phyloP scores from a whole-genome alignment of 352 stramenopile species.

The Phytophthora ohioensis region DNA sequence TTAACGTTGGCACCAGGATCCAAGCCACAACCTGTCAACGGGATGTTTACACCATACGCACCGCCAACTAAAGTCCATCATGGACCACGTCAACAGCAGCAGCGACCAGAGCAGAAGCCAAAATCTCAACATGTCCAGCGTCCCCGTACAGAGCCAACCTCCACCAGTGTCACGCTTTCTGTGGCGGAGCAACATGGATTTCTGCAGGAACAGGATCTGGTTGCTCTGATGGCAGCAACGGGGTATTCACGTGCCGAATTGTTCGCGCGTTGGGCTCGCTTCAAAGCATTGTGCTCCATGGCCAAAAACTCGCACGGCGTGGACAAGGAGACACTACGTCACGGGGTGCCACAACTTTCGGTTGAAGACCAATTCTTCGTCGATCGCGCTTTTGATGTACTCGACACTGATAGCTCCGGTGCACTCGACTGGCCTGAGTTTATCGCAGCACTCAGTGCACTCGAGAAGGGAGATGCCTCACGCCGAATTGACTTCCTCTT shows the following conservation, averaged over 20 bases:
- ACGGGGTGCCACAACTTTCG: conserved; percentile 64
- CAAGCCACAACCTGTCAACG: background rate
- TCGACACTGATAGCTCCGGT: conserved; percentile 69
- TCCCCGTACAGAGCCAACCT: conserved; percentile 7
- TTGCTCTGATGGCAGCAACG: conserved; percentile 50
- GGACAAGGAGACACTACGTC: conserved; percentile 75
- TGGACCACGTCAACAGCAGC: conserved; percentile 4
- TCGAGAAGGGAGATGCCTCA: conserved; percentile 66
- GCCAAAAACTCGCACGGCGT: conserved; percentile 52
- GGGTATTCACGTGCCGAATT: conserved; percentile 70
- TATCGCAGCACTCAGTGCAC: conserved; percentile 66
- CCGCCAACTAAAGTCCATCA: conserved; percentile 8
- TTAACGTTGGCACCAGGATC: background rate
- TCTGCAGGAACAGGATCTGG: conserved; percentile 65
- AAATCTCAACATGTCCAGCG: background rate
- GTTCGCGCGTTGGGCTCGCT: conserved; percentile 73
- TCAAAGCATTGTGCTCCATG: conserved; percentile 80
- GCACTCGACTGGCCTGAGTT: conserved; percentile 82
- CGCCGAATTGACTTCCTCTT: conserved; percentile 75
- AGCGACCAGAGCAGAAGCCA: background rate
- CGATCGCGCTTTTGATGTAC: conserved; percentile 71
- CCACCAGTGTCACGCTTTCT: conserved; percentile 1
- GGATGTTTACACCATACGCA: background rate
- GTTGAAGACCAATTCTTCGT: conserved; percentile 82
- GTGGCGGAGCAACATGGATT: conserved; percentile 60